Conservation (phyloP, 2,329 filamentous ascomycete species). For the Colletotrichum caudatum region DNA sequence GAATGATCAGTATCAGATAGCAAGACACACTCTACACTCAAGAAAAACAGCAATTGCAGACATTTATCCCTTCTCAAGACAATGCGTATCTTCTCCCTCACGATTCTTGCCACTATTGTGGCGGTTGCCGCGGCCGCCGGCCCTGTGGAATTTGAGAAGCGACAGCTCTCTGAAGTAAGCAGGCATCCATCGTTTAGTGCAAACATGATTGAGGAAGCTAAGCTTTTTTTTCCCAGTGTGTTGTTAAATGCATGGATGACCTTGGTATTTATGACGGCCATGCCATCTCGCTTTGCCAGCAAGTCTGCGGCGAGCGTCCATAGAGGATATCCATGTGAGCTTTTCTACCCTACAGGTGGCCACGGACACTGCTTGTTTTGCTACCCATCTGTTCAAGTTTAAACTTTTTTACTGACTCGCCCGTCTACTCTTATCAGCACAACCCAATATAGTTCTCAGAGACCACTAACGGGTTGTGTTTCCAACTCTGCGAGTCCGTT, state of each 20-base stretch:
- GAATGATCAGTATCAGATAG: neutral
- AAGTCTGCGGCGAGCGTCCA: slow-evolving; percentile 20
- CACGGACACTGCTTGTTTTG: neutral
- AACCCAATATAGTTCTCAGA: rapidly evolving
- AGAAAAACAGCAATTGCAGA: no score
- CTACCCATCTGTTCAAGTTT: neutral
- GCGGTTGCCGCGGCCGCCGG: neutral
- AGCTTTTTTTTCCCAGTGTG: neutral
- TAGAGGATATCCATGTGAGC: neutral
- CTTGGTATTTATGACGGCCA: slow-evolving; percentile 23
- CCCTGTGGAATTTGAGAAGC: slow-evolving; percentile 6
- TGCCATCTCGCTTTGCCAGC: neutral
- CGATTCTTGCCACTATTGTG: neutral
- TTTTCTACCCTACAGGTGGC: no score
- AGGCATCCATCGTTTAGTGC: no score
- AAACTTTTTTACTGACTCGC: neutral
- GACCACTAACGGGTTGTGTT: no score
- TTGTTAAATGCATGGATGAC: slow-evolving; percentile 15
- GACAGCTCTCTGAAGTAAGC: slow-evolving; percentile 23
- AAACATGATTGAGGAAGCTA: neutral
- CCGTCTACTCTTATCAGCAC: neutral
- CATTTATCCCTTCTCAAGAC: neutral
- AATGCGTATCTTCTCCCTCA: neutral
- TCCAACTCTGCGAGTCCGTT: no score
- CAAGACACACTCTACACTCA: neutral